phyloP scores from a whole-genome alignment of 495 filamentous ascomycete genomes.

The Tuber indicum region DNA sequence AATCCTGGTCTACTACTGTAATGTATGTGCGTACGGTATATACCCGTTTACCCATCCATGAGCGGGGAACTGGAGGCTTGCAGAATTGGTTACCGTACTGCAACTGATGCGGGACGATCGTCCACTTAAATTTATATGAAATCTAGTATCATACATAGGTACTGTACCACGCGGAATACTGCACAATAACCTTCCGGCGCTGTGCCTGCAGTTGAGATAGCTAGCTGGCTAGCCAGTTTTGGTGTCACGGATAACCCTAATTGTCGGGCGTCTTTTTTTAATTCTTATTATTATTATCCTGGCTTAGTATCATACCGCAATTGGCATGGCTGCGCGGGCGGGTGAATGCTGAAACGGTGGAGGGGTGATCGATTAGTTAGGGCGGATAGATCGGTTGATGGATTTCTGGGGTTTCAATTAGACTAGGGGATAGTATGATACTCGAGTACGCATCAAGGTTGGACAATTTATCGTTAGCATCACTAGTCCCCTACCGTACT shows the following conservation, averaged over 20 bases:
- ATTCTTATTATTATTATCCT: too few species aligned
- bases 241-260: neutral
- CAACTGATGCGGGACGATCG: neutral
- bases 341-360: too few species aligned
- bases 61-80: neutral
- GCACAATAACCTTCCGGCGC: neutral
- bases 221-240: neutral
- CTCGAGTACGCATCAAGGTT: too few species aligned
- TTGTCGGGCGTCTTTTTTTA: neutral
- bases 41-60: neutral
- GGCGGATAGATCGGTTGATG: too few species aligned
- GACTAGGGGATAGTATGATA: too few species aligned
- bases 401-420: too few species aligned
- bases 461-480: too few species aligned
- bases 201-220: neutral
- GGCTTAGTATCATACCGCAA: too few species aligned
- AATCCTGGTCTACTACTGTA: neutral
- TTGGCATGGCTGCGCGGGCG: too few species aligned
- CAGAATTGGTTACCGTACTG: neutral
- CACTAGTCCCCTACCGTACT: too few species aligned
- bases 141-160: neutral
- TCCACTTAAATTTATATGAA: neutral
- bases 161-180: neutral
- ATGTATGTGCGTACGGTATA: neutral
- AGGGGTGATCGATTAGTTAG: too few species aligned